These are phyloP conservation scores for Closterium sp. DNA, from an alignment of 139 green algal genomes.

Conservation along the genomic window DNA sequence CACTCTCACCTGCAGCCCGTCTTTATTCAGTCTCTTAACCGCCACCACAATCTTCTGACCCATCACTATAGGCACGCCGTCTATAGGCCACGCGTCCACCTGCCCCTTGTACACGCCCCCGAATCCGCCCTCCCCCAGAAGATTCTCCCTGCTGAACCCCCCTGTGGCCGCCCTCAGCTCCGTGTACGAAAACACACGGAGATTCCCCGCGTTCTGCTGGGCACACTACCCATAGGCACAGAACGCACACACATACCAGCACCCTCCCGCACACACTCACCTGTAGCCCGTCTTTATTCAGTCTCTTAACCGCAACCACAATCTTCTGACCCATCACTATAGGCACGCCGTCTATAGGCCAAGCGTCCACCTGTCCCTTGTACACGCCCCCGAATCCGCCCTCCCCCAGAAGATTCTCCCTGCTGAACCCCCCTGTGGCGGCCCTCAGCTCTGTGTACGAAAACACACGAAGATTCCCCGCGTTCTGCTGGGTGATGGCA, in stretches of 20 bases:
- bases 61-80: neutral
- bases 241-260: too few relatives aligned
- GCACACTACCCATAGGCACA: neutral
- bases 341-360: neutral
- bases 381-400: constrained; percentile 35
- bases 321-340: constrained; percentile 11
- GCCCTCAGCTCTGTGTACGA: constrained; percentile 9
- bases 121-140: constrained; percentile 39
- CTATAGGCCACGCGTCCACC: neutral
- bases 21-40: constrained; percentile 29
- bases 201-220: constrained; percentile 8
- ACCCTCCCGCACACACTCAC: neutral
- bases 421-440: constrained; percentile 12
- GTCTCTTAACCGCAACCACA: constrained; percentile 29
- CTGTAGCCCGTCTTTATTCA: constrained; percentile 27
- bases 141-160: constrained; percentile 19
- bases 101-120: constrained; percentile 31
- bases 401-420: constrained; percentile 35
- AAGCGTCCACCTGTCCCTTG: constrained; percentile 17
- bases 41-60: constrained; percentile 17
- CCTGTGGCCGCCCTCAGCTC: constrained; percentile 21
- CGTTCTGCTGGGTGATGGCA: constrained; percentile 9
- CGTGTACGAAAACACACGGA: constrained; percentile 10
- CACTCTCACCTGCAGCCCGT: constrained; percentile 17
- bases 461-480: constrained; percentile 12